Evolutionary conservation across 768 basidiomycete genomes (phyloP), one percentile per base, ranked within the genome.

Genomic region (Tylopilus sp.): DNA sequence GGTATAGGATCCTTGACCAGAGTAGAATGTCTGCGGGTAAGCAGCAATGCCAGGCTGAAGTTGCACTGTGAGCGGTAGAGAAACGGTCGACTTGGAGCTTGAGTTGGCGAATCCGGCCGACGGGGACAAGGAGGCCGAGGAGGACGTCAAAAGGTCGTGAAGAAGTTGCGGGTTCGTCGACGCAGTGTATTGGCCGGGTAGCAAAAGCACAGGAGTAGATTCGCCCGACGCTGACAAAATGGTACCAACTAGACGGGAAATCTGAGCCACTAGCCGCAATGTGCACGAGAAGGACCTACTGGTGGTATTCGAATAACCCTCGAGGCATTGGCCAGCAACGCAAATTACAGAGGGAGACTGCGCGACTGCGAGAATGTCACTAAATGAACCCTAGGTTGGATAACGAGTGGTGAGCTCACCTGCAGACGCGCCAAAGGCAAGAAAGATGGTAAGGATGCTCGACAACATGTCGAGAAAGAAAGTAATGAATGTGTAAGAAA

Each of bases 251-350:
- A 52, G 17, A 47, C 47, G 48, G 30, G 41, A 46, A 43, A 48
- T 25, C 52, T 64, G 28, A 66, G 20, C 18, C 40, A 31, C 9
- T 21, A 58, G 48, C 57, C 44, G 40, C n/a, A 0, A 23, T 38
- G 38, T 5, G 20, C 30, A 46, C 4, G 35, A 50, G 18, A 15
- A 23, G 30, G 51, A 83, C 87, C 72, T 61, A 79, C 78, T 64
- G 33, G 87, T 85, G 21, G 77, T 79, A 63, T 91, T 91, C 28
- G 86, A 81, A 69, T 71, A 79, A 51, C 90, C 90, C 68, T 90
- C 78, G 50, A 91, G 71, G 75, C 90, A 91, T 86, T 92, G 88
- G 59, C 89, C 89, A 66, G 89, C 86, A 87, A 88, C 74, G 76
- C 89, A 91, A 55, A 92, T 75, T 50, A 91, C 82, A 62, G 83